Percentiles rank a stretch among this genome's conserved stretches.
Evolutionary conservation across 1,284 basidiomycete genomes (phyloP).

Genomic region (Rhodotorula sp.): DNA sequence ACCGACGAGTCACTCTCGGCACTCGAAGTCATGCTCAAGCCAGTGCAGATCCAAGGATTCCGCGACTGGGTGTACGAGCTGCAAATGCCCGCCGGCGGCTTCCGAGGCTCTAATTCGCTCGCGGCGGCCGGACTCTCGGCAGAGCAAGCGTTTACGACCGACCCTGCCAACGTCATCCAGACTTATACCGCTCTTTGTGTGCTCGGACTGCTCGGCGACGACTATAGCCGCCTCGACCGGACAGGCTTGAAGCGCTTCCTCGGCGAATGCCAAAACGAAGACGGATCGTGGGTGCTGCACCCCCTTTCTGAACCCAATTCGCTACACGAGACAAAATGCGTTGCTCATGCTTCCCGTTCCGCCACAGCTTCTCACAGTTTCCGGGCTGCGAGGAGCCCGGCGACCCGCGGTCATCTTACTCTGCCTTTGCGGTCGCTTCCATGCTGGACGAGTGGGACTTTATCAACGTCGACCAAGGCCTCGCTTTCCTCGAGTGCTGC

Average conservation of each 20-base stretch:
- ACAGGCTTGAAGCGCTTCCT: constrained; percentile 64
- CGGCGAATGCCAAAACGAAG: constrained; percentile 65
- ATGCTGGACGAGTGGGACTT: constrained; percentile 76
- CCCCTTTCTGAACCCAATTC: background rate
- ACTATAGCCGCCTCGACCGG: constrained; percentile 67
- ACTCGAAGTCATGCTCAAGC: constrained; percentile 31
- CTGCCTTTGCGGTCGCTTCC: constrained; percentile 75
- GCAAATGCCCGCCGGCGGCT: constrained; percentile 40
- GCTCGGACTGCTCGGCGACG: constrained; percentile 78
- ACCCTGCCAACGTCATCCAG: constrained; percentile 73
- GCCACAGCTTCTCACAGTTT: constrained; percentile 69
- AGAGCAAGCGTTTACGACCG: too few relatives aligned
- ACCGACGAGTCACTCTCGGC: constrained; percentile 13
- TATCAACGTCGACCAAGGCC: constrained; percentile 63
- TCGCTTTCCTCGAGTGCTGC: constrained; percentile 66
- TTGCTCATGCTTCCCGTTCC: background rate
- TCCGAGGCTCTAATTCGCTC: constrained; percentile 39
- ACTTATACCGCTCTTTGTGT: constrained; percentile 82
- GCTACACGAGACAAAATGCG: background rate
- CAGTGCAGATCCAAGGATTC: constrained; percentile 23
- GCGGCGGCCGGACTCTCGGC: background rate
- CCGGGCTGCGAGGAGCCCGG: constrained; percentile 62
- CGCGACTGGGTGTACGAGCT: constrained; percentile 44
- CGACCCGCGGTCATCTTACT: constrained; percentile 82
- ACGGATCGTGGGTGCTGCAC: constrained; percentile 69